Percentiles rank a stretch among this genome's conserved stretches.
Evolutionary conservation across 2,329 filamentous ascomycete genomes (phyloP).

Genomic region (Fusarium kyushuense): DNA sequence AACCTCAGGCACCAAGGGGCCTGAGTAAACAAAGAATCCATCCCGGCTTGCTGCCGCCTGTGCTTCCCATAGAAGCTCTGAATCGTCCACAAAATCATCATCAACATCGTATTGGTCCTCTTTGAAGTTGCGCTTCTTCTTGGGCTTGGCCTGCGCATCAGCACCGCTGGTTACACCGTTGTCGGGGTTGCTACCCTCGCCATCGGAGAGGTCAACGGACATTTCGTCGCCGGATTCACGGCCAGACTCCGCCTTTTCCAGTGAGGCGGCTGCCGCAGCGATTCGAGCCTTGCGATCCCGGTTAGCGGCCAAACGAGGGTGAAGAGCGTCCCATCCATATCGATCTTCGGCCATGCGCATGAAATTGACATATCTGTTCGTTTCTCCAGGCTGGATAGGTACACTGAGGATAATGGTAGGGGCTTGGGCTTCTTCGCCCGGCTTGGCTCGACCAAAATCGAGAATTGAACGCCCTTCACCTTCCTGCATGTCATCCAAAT

Average conservation of each 20-base stretch:
- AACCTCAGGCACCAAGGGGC: constrained; percentile 87
- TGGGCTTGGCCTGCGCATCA: constrained; percentile 72
- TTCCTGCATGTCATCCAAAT: constrained; percentile 61
- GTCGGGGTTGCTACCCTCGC: constrained; percentile 88
- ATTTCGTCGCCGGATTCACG: constrained; percentile 84
- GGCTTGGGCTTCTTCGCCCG: constrained; percentile 69
- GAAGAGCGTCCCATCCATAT: constrained; percentile 93
- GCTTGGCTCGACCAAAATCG: constrained; percentile 70
- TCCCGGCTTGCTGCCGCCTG: constrained; percentile 94
- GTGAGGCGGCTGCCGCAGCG: constrained; percentile 85
- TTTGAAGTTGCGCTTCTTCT: constrained; percentile 84
- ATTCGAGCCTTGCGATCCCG: constrained; percentile 89
- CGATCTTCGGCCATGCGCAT: constrained; percentile 92
- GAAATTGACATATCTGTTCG: constrained; percentile 95
- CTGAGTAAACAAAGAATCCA: constrained; percentile 98
- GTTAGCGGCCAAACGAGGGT: constrained; percentile 90
- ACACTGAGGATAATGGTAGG: constrained; percentile 89
- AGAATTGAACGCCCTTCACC: constrained; percentile 67
- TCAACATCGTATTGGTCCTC: constrained; percentile 87
- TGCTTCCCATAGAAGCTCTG: constrained; percentile 94
- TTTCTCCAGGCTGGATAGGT: constrained; percentile 77
- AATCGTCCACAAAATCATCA: constrained; percentile 91
- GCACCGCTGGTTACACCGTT: constrained; percentile 74
- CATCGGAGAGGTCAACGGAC: constrained; percentile 80
- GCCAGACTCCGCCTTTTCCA: constrained; percentile 79